Conservation (phyloP, 345 rosid genomes). For the Pelargonium nanum region DNA sequence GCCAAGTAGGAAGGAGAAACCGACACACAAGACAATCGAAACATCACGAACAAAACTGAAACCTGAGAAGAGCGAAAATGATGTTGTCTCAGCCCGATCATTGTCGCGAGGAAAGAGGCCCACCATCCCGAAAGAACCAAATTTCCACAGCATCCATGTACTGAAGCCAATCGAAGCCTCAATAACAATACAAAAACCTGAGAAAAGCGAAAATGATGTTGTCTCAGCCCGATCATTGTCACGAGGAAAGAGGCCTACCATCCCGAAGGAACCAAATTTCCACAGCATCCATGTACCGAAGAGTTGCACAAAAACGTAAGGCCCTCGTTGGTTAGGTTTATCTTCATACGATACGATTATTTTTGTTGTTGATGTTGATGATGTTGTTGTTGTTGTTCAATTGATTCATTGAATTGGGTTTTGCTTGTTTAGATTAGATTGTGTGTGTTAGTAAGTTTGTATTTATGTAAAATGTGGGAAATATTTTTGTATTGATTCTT, state of each 20-base stretch:
- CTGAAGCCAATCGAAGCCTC: conserved; percentile 19
- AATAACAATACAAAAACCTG: conserved; percentile 22
- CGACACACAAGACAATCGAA: conserved; percentile 19
- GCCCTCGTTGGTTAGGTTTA: too few species aligned
- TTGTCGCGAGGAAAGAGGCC: conserved; percentile 30
- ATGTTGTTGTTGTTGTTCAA: background rate
- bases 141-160: conserved; percentile 31
- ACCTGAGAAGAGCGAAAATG: conserved; percentile 9
- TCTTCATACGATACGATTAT: too few species aligned
- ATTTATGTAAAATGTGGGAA: too few species aligned
- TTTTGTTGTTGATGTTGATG: too few species aligned
- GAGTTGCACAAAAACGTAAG: too few species aligned
- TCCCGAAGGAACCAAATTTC: conserved; percentile 60
- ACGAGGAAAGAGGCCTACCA: conserved; percentile 34
- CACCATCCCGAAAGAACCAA: conserved; percentile 55
- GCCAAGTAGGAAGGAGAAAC: too few species aligned
- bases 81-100: conserved; percentile 17
- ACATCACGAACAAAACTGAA: conserved; percentile 20
- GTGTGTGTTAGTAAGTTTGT: background rate
- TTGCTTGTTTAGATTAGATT: background rate
- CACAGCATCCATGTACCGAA: conserved; percentile 50
- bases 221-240: conserved; percentile 17
- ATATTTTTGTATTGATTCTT: too few species aligned
- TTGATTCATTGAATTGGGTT: background rate
- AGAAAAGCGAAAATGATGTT: conserved; percentile 12